Conservation (phyloP, 441 rosid species). For the Geranium incanum region DNA sequence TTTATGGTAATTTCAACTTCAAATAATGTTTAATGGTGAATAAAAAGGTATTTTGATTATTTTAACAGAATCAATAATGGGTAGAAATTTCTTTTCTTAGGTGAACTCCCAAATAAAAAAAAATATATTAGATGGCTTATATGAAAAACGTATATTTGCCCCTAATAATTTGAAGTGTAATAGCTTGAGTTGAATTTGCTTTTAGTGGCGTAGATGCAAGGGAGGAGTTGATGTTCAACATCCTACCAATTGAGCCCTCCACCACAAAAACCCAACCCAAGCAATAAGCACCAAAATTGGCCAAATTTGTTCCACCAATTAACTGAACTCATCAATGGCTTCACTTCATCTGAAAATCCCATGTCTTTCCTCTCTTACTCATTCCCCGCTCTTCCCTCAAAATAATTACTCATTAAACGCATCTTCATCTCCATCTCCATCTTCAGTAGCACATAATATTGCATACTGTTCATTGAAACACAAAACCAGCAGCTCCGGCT, state of each 20-base stretch:
- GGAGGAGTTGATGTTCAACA: too few species aligned
- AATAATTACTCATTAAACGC: background rate
- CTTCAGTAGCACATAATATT: background rate
- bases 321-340: background rate
- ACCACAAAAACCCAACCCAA: background rate
- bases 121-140: too few species aligned
- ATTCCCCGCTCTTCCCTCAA: background rate
- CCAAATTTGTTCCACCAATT: background rate
- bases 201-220: too few species aligned
- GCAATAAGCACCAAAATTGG: background rate
- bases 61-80: too few species aligned
- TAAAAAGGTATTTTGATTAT: too few species aligned
- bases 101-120: too few species aligned
- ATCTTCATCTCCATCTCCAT: background rate
- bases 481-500: background rate
- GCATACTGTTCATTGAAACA: background rate
- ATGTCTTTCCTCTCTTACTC: background rate
- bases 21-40: too few species aligned
- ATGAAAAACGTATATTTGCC: too few species aligned
- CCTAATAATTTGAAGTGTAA: too few species aligned
- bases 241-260: background rate
- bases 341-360: background rate
- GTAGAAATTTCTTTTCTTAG: too few species aligned
- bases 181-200: too few species aligned
- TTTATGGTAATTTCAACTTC: too few species aligned